Evolutionary conservation across 176 grass and related monocot genomes (phyloP).

Genomic region (Avena atlantica): DNA sequence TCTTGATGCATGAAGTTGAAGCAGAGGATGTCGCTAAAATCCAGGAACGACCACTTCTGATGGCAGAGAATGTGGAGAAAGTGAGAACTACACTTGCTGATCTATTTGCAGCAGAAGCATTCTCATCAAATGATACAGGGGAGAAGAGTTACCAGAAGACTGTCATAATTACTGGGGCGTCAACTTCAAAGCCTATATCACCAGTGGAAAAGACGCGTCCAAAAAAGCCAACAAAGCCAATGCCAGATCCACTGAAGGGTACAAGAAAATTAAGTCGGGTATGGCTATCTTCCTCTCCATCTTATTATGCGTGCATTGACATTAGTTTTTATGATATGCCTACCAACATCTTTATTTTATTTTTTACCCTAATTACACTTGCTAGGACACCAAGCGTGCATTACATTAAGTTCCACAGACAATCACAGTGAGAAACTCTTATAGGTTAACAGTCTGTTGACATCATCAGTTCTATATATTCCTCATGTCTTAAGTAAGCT

Average conservation of each 20-base stretch:
- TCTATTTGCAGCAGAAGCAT: constrained; percentile 82
- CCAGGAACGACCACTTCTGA: constrained; percentile 81
- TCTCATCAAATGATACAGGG: constrained; percentile 43
- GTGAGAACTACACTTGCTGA: constrained; percentile 94
- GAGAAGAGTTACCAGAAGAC: constrained; percentile 41
- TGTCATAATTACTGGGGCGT: constrained; percentile 21
- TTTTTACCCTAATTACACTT: not conserved
- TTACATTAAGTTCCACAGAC: not conserved
- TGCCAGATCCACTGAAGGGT: constrained; percentile 40
- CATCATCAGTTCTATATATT: not conserved
- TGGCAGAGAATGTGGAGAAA: constrained; percentile 70
- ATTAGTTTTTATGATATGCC: constrained; percentile 16
- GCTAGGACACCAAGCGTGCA: too few relatives aligned
- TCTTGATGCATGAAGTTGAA: constrained; percentile 19
- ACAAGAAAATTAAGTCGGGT: constrained; percentile 75
- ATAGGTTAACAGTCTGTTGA: not conserved
- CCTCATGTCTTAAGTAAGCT: not conserved
- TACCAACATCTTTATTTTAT: not conserved
- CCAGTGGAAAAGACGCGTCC: constrained; percentile 56
- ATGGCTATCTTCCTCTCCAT: constrained; percentile 46
- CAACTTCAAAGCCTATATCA: constrained; percentile 41
- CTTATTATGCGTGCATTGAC: not conserved
- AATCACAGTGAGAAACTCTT: not conserved
- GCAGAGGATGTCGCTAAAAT: constrained; percentile 50
- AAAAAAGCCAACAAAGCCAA: constrained; percentile 57